Evolutionary conservation across 1,284 basidiomycete species (phyloP).

Genomic region (Coniferiporia weirii): DNA sequence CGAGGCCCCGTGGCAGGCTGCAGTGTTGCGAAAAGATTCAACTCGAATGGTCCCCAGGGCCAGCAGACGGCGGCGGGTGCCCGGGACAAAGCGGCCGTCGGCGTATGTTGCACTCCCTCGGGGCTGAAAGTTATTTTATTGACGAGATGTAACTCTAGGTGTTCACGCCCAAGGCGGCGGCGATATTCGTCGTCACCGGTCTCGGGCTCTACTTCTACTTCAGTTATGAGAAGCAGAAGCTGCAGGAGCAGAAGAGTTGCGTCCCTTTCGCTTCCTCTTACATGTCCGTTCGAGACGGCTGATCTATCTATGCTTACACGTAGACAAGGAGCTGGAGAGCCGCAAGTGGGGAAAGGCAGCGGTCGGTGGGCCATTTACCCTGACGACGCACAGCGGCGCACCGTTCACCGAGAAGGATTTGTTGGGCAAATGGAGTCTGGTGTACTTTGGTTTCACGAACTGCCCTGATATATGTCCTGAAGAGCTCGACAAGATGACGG

Average conservation of each 20-base stretch:
- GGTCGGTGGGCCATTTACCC: constrained; percentile 86
- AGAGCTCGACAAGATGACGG: constrained; percentile 94
- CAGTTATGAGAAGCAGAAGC: constrained; percentile 75
- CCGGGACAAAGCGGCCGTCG: constrained; percentile 38
- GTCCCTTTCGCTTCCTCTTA: constrained; percentile 15
- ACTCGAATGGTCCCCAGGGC: background rate
- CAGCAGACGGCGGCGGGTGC: constrained; percentile 25
- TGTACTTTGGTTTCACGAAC: constrained; percentile 98
- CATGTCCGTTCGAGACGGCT: background rate
- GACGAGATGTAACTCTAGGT: constrained; percentile 45
- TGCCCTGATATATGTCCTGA: constrained; percentile 99
- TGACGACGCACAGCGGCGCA: constrained; percentile 64
- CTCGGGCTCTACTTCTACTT: constrained; percentile 87
- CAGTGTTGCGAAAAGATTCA: background rate
- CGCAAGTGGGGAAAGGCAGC: constrained; percentile 62
- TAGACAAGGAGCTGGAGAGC: constrained; percentile 63
- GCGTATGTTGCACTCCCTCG: constrained; percentile 29
- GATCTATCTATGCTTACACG: background rate
- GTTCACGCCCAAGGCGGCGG: constrained; percentile 83
- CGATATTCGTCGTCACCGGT: constrained; percentile 80
- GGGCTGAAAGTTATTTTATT: background rate
- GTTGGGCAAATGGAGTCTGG: constrained; percentile 80
- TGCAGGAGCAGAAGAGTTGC: constrained; percentile 64
- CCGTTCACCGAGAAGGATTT: constrained; percentile 83
- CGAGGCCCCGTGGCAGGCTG: too few relatives aligned